Evolutionary conservation across 2,329 filamentous ascomycete genomes (phyloP), one percentile per base, ranked within the genome.

Genomic region (Eutypa lata): DNA sequence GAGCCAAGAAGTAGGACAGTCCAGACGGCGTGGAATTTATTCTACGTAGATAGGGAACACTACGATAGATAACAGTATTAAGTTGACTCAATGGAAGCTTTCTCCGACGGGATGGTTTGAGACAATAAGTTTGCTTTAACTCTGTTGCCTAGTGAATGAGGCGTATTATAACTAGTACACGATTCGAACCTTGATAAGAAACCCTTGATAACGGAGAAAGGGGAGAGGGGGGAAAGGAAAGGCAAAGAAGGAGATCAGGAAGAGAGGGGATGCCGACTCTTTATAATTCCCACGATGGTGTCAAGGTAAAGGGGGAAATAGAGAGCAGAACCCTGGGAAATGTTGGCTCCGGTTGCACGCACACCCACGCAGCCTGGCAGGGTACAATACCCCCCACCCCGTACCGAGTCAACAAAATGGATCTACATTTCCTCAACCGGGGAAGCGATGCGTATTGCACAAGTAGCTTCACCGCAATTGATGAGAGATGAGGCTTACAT

Each of bases 211-310:
- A 33, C 13, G 45, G 28, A 21, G 28, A 47, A 31, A 47, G 24
- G 18, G 16, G 21, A 33, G 2, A 33, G 26, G 22, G 24, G 35
- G 42, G 26, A 21, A 40, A 24, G 26, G 18, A 48, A 38, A 22
- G 47, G 28, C 14, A 14, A 28, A 40, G 19, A 26, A 26, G 14
- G 28, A 24, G 40, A 40, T 6, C n/a, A 26, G 28, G 47, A 26
- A 26, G 35, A n/a, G 35, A 38, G 35, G 35, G 13, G 13, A 14
- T 16, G 35, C 13, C 18, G 18, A 18, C 13, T 3, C 16, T 38
- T 48, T 22, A 37, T 49, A 40, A 40, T 28, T 31, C 37, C 47
- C 47, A 49, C 47, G 47, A 49, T 49, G 16, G 47, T 35, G 19
- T 49, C 47, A n/a, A 22, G 24, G 19, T 3, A 37, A 26, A 22